Evolutionary conservation across 257 asterid species (phyloP).

Genomic region (Voacanga thouarsii): DNA sequence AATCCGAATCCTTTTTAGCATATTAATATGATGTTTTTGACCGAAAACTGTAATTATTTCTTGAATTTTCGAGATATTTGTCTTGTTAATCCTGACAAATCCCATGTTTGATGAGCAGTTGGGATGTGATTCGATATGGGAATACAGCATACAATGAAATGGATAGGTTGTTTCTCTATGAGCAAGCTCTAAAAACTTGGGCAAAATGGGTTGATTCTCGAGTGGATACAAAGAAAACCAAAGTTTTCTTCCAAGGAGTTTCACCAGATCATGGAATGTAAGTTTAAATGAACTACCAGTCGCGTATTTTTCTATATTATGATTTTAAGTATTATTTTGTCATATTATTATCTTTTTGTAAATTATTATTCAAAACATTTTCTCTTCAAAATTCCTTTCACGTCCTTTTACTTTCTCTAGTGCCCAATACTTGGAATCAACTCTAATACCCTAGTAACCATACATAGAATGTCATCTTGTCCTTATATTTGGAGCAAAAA

Average conservation of each 20-base stretch:
- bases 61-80: background rate
- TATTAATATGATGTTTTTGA: no score
- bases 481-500: no score
- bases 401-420: no score
- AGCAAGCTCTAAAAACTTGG: constrained; percentile 28
- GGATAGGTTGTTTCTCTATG: constrained; percentile 20
- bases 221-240: constrained; percentile 7
- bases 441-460: no score
- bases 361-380: no score
- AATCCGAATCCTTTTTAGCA: background rate
- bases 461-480: no score
- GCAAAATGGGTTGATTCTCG: constrained; percentile 30
- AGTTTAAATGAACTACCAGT: background rate
- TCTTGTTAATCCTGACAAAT: background rate
- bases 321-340: no score
- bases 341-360: no score
- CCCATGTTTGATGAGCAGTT: constrained; percentile 16
- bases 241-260: constrained; percentile 13
- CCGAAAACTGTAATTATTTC: no score
- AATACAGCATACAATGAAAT: constrained; percentile 17
- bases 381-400: no score
- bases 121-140: constrained; percentile 23
- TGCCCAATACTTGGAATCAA: no score
- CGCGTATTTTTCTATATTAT: no score
- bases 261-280: constrained; percentile 7